Evolutionary conservation across 1,284 basidiomycete genomes (phyloP), one percentile per base, ranked within the genome.

Genomic region (Malassezia arunalokei): DNA sequence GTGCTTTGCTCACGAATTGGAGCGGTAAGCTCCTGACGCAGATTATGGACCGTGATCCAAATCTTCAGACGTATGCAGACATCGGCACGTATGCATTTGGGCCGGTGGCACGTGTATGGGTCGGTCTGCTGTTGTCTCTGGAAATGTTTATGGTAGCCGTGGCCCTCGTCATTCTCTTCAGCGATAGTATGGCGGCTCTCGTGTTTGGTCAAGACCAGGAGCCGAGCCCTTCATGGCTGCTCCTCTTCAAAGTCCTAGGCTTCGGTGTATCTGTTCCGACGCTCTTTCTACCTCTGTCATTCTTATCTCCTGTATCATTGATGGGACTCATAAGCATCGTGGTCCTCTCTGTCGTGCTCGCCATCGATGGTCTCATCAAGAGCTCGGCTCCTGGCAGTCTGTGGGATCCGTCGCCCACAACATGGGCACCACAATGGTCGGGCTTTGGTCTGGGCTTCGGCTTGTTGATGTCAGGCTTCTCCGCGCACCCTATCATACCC

Each of bases 381-480:
- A 73, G 73, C n/a, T 76, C 83, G 27, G 76, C 81, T 8, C 89
- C 90, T 0, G 91, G 91, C 8, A 88, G 85, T 57, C 73, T 96
- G 3, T 83, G 83, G 78, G 76, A 78, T 43, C 85, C 86, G 2
- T 83, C 82, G 32, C 75, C 78, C 12, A 94, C 89, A 0, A 80
- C 77, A n/a, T 59, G 83, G 9, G 78, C 77, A 0, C 78, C 86
- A 28, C 78, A 80, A 41, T 76, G 75, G 75, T 48, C 78, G 68
- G 63, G 75, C 73, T 54, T 79, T 70, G 72, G 81, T 59, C 73
- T 66, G 59, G 83, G 56, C 73, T 95, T 90, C 68, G 91, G 91
- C 3, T 77, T 96, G 51, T 83, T 95, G 70, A 89, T 96, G 84
- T 87, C 87, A n/a, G 90, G 91, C 79, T 92, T 95, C 65, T 84